These are phyloP conservation scores for Ceratocystis lukuohia DNA, from an alignment of 2,329 filamentous ascomycete species.

Conservation along the genomic window DNA sequence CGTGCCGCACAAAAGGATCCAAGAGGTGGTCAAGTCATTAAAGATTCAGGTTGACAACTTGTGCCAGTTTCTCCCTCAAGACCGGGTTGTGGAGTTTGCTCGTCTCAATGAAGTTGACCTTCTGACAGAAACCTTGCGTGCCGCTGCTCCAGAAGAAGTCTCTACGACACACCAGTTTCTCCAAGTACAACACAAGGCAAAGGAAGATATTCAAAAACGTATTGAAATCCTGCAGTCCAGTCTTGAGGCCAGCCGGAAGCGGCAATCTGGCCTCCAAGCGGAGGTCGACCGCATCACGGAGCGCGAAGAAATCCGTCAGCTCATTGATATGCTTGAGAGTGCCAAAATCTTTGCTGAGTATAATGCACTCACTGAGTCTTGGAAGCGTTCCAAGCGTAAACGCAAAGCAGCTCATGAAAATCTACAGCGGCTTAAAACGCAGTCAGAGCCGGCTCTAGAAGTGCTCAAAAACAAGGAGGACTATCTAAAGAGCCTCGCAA, in stretches of 20 bases:
- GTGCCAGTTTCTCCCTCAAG: constrained; percentile 92
- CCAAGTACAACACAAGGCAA: constrained; percentile 52
- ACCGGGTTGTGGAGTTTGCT: constrained; percentile 89
- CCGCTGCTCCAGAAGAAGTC: constrained; percentile 73
- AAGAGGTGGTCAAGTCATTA: constrained; percentile 53
- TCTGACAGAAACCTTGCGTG: constrained; percentile 72
- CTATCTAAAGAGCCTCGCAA: constrained; percentile 6
- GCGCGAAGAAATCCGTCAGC: constrained; percentile 38
- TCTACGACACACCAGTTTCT: constrained; percentile 62
- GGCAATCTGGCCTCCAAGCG: constrained; percentile 60
- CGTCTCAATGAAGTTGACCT: constrained; percentile 68
- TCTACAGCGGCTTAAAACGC: constrained; percentile 13
- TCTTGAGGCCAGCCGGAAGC: constrained; percentile 48
- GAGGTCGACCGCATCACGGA: constrained; percentile 77
- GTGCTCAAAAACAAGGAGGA: constrained; percentile 18
- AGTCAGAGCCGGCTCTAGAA: constrained; percentile 13
- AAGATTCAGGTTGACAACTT: constrained; percentile 95
- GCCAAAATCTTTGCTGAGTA: constrained; percentile 53
- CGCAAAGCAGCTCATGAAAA: constrained; percentile 27
- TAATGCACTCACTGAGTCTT: constrained; percentile 31
- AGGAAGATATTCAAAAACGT: constrained; percentile 42
- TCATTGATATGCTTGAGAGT: constrained; percentile 45
- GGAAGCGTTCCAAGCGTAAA: constrained; percentile 34
- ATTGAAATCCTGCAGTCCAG: constrained; percentile 31
- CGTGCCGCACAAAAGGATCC: constrained; percentile 48